A percentile compares a stretch with the other conserved stretches of the same genome.
These are phyloP conservation scores for Glutinoglossum americanum DNA, from an alignment of 495 filamentous ascomycete genomes.

Conservation along the genomic window DNA sequence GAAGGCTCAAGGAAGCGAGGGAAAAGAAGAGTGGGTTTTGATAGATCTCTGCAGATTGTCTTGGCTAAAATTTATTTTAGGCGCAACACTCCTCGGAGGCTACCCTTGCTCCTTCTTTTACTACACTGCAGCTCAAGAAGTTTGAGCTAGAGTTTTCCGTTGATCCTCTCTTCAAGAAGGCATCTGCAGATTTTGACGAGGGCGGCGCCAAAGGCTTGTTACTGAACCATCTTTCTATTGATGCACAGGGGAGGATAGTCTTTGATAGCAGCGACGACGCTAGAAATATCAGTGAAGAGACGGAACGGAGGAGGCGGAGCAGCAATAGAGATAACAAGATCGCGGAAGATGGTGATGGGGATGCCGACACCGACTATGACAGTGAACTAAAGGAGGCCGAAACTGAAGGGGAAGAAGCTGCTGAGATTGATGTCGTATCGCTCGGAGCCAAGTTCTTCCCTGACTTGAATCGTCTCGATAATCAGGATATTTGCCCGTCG, in stretches of 20 bases:
- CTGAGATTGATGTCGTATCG: slow-evolving; percentile 54
- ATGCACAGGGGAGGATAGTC: slow-evolving; percentile 75
- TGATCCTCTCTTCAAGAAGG: slow-evolving; percentile 96
- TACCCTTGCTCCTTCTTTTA: slow-evolving; percentile 73
- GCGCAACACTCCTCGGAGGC: slow-evolving; percentile 70
- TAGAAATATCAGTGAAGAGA: slow-evolving; percentile 32
- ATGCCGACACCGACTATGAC: slow-evolving; percentile 19
- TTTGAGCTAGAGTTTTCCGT: slow-evolving; percentile 94
- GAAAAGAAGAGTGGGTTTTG: slow-evolving; percentile 38
- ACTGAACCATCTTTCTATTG: slow-evolving; percentile 86
- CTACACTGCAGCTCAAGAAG: slow-evolving; percentile 80
- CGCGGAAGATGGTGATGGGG: slow-evolving; percentile 18
- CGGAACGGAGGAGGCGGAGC: slow-evolving; percentile 12
- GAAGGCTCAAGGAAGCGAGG: slow-evolving; percentile 55
- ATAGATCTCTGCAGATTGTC: neutral
- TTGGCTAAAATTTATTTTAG: slow-evolving; percentile 14
- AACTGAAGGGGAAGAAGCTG: slow-evolving; percentile 24
- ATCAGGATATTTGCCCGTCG: slow-evolving; percentile 85
- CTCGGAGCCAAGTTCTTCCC: slow-evolving; percentile 74
- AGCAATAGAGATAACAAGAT: slow-evolving; percentile 14
- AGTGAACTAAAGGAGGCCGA: slow-evolving; percentile 13
- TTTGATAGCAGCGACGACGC: slow-evolving; percentile 95
- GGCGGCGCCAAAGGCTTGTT: slow-evolving; percentile 90
- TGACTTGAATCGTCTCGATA: slow-evolving; percentile 49
- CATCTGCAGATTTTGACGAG: slow-evolving; percentile 93